These are phyloP conservation scores for Voacanga thouarsii DNA, from an alignment of 257 asterid genomes.

Conservation along the genomic window DNA sequence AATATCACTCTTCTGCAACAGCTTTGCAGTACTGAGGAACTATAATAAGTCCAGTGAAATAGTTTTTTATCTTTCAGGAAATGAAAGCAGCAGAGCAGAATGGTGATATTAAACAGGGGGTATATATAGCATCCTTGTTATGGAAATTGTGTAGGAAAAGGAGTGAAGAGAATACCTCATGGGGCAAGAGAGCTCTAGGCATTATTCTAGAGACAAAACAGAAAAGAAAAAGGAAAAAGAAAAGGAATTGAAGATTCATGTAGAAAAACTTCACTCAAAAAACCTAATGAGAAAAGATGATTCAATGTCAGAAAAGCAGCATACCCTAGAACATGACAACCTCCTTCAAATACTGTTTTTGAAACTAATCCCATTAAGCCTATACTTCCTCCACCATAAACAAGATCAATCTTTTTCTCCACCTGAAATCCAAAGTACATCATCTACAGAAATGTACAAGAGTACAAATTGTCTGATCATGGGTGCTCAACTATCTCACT, in stretches of 20 bases:
- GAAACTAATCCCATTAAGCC: conserved; percentile 69
- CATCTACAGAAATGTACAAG: background rate
- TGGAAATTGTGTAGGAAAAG: background rate
- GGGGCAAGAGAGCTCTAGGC: conserved; percentile 57
- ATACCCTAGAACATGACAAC: conserved; percentile 76
- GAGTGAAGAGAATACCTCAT: conserved; percentile 41
- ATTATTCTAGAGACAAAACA: conserved; percentile 38
- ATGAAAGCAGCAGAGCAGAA: background rate
- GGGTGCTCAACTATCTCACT: background rate
- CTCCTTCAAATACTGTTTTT: conserved; percentile 55
- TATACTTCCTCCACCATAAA: conserved; percentile 65
- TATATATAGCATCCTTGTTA: background rate
- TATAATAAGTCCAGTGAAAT: no score
- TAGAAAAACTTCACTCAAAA: background rate
- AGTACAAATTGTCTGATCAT: background rate
- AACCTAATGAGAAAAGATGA: background rate
- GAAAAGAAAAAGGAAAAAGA: background rate
- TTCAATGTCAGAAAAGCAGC: background rate
- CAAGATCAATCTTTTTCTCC: conserved; percentile 57
- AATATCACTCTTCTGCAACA: background rate
- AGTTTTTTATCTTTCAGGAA: background rate
- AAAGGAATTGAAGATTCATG: background rate
- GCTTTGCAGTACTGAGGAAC: no score
- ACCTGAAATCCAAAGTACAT: conserved; percentile 29
- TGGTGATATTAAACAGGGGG: background rate